A percentile compares a stretch with the other conserved stretches of the same genome.
Evolutionary conservation across 768 basidiomycete species (phyloP).

Genomic region (Pisolithus marmoratus): DNA sequence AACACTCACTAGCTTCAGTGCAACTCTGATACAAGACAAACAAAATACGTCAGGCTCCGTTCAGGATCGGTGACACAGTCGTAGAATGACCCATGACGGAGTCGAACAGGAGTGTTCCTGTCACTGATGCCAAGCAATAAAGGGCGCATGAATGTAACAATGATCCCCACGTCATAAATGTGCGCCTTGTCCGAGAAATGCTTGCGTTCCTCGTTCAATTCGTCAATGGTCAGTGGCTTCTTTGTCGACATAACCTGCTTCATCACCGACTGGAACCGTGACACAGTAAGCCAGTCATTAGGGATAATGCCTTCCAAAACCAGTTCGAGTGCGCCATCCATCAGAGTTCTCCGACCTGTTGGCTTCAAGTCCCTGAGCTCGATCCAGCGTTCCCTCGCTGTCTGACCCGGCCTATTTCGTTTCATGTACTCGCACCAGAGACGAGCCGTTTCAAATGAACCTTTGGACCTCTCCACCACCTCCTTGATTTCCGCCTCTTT

Average conservation of each 20-base stretch:
- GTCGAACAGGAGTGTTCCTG: background rate
- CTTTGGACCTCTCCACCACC: background rate
- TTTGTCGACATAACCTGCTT: background rate
- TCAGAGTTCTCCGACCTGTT: background rate
- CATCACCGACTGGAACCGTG: constrained; percentile 1
- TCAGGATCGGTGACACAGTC: background rate
- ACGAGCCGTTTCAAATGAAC: background rate
- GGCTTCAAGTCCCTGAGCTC: background rate
- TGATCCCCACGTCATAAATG: background rate
- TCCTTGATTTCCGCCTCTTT: background rate
- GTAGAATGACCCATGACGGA: background rate
- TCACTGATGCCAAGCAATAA: background rate
- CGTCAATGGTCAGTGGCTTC: background rate
- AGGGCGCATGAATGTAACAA: background rate
- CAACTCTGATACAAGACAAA: too few relatives aligned
- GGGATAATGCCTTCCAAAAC: background rate
- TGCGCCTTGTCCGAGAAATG: background rate
- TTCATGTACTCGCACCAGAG: background rate
- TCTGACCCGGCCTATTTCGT: background rate
- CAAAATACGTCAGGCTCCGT: too few relatives aligned
- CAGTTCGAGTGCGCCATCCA: background rate
- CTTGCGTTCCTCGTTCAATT: background rate
- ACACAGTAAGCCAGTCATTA: background rate
- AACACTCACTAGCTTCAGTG: too few relatives aligned
- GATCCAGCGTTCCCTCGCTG: background rate